phyloP scores from a whole-genome alignment of 495 filamentous ascomycete species.

The Pseudomonodictys pantanalensis region DNA sequence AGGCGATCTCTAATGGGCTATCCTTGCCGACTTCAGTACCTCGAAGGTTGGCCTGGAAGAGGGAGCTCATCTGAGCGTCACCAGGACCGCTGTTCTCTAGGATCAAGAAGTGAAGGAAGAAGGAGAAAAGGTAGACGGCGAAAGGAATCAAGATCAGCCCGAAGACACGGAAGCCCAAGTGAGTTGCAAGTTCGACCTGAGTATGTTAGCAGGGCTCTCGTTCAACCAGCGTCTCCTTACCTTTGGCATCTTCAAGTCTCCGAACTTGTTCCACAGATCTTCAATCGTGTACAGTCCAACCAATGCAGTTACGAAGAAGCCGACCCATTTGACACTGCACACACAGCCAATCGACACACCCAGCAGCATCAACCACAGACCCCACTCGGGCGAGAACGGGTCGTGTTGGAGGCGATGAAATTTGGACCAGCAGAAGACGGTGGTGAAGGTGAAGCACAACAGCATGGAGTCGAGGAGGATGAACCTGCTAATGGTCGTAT shows the following conservation, averaged over 20 bases:
- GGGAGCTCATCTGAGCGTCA: slow-evolving; percentile 98
- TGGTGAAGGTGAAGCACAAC: slow-evolving; percentile 95
- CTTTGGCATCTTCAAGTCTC: slow-evolving; percentile 85
- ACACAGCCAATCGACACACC: slow-evolving; percentile 96
- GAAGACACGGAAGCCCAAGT: slow-evolving; percentile 74
- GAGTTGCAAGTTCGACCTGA: slow-evolving; percentile 68
- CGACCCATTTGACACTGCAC: slow-evolving; percentile 97
- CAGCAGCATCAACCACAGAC: slow-evolving; percentile 83
- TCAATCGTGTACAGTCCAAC: slow-evolving; percentile 95
- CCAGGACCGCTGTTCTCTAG: slow-evolving; percentile 92
- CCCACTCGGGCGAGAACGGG: slow-evolving; percentile 88
- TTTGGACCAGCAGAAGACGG: slow-evolving; percentile 90
- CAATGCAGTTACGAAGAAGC: slow-evolving; percentile 88
- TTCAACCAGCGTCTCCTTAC: slow-evolving; percentile 43
- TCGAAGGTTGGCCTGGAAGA: slow-evolving; percentile 93
- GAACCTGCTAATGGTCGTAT: slow-evolving; percentile 96
- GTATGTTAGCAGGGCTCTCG: slow-evolving; percentile 26
- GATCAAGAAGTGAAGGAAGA: slow-evolving; percentile 88
- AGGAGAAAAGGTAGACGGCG: slow-evolving; percentile 89
- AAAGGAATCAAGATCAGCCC: slow-evolving; percentile 86
- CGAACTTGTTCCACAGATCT: slow-evolving; percentile 98
- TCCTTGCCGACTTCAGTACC: slow-evolving; percentile 92
- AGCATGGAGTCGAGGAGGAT: slow-evolving; percentile 98
- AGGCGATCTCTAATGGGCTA: slow-evolving; percentile 85
- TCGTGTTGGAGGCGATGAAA: slow-evolving; percentile 83